A percentile compares a stretch with the other conserved stretches of the same genome.
These are phyloP conservation scores for Fusarium nygamai DNA, from an alignment of 2,329 filamentous ascomycete species.

Conservation along the genomic window DNA sequence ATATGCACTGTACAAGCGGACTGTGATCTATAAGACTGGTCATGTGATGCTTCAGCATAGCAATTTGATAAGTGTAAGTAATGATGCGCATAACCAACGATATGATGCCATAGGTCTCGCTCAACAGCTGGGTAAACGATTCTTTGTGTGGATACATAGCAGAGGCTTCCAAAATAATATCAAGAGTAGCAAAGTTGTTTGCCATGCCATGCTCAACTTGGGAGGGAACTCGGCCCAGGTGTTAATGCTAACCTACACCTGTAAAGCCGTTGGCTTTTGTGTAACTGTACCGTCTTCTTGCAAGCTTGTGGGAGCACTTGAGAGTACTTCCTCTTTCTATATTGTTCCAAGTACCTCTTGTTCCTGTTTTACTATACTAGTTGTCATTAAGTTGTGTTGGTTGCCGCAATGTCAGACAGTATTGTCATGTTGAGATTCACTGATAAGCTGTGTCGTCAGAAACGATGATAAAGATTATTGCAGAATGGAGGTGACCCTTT, in stretches of 20 bases:
- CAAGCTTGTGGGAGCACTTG: background rate
- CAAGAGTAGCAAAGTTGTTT: background rate
- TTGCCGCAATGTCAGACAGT: background rate
- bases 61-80: background rate
- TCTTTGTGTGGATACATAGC: background rate
- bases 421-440: too few relatives aligned
- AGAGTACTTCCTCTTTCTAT: background rate
- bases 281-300: background rate
- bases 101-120: background rate
- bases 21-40: conserved; percentile 37
- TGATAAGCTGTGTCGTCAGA: background rate
- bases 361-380: background rate
- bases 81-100: background rate
- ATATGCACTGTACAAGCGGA: conserved; percentile 23
- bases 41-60: conserved; percentile 36
- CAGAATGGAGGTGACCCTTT: too few relatives aligned
- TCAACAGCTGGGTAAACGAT: too few relatives aligned
- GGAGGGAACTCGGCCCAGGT: background rate
- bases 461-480: too few relatives aligned
- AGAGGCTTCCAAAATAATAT: background rate
- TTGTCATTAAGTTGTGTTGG: background rate
- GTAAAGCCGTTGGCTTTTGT: background rate
- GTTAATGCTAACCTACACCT: background rate
- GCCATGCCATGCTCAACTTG: background rate
- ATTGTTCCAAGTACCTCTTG: background rate